These are phyloP conservation scores for Roridomyces roridus DNA, from an alignment of 768 basidiomycete genomes.

Conservation along the genomic window DNA sequence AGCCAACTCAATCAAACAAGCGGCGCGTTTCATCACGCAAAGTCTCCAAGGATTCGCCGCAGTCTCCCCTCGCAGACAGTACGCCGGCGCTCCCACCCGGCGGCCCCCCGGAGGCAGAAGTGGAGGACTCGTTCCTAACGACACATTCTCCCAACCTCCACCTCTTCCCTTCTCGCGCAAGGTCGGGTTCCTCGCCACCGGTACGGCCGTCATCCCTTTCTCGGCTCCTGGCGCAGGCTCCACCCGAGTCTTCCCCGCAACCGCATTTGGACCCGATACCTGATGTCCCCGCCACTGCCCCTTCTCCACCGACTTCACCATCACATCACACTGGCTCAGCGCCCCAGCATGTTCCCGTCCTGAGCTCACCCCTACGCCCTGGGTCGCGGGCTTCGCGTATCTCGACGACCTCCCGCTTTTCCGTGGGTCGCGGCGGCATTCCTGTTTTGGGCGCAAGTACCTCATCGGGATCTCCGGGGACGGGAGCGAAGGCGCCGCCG, in stretches of 20 bases:
- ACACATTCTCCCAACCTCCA: constrained; percentile 72
- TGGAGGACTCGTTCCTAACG: constrained; percentile 73
- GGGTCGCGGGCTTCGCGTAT: constrained; percentile 75
- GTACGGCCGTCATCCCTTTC: constrained; percentile 83
- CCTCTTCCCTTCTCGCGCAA: constrained; percentile 65
- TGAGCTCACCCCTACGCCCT: constrained; percentile 69
- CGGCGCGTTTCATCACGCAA: constrained; percentile 62
- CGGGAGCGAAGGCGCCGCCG: constrained; percentile 62
- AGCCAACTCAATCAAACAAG: constrained; percentile 67
- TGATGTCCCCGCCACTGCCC: constrained; percentile 33
- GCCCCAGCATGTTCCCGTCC: constrained; percentile 41
- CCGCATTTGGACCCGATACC: constrained; percentile 31
- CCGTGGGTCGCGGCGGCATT: constrained; percentile 53
- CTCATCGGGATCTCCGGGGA: constrained; percentile 44
- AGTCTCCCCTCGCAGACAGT: constrained; percentile 39
- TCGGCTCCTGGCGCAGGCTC: constrained; percentile 78
- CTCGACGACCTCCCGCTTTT: constrained; percentile 74
- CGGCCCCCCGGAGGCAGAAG: constrained; percentile 72
- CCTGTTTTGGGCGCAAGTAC: constrained; percentile 59
- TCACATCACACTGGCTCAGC: constrained; percentile 39
- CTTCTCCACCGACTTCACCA: constrained; percentile 45
- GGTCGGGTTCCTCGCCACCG: constrained; percentile 70
- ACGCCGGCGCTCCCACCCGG: constrained; percentile 55
- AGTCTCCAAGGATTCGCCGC: constrained; percentile 46
- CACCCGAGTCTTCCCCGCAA: constrained; percentile 39